phyloP scores from a whole-genome alignment of 2,329 filamentous ascomycete species.

The Pseudogymnoascus sp. region DNA sequence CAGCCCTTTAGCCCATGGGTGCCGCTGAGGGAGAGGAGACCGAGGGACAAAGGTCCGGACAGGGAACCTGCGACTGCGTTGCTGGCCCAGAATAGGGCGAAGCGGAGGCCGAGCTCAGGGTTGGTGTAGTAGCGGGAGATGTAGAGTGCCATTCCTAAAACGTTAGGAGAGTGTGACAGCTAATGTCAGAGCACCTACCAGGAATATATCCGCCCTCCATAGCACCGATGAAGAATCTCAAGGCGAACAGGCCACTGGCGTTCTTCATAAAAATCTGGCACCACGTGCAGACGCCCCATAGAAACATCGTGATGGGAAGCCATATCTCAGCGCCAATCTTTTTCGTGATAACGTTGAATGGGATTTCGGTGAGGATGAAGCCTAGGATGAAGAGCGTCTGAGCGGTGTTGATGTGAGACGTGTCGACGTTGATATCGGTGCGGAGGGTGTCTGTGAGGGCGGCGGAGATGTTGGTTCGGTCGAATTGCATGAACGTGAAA shows the following conservation, averaged over 20 bases:
- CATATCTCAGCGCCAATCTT: slow-evolving; percentile 25
- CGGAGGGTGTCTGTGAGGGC: slow-evolving; percentile 26
- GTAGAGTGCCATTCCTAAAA: slow-evolving; percentile 17
- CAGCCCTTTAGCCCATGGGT: slow-evolving; percentile 10
- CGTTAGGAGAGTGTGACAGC: not conserved
- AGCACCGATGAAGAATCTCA: slow-evolving; percentile 11
- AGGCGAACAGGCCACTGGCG: slow-evolving; percentile 1
- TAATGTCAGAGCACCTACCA: not conserved
- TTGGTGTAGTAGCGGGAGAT: slow-evolving; percentile 25
- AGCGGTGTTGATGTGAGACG: slow-evolving; percentile 26
- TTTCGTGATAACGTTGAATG: slow-evolving; percentile 29
- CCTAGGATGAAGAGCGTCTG: slow-evolving; percentile 27
- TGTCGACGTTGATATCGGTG: slow-evolving; percentile 24
- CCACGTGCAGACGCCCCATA: slow-evolving; percentile 13
- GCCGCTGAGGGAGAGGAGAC: slow-evolving; percentile 9
- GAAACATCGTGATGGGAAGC: slow-evolving; percentile 26
- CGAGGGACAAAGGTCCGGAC: slow-evolving; percentile 3
- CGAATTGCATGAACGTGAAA: slow-evolving; percentile 26
- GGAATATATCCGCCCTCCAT: slow-evolving; percentile 13
- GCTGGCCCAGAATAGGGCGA: slow-evolving; percentile 11
- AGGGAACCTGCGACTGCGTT: slow-evolving; percentile 10
- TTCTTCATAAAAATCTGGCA: slow-evolving; percentile 10
- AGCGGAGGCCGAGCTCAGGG: slow-evolving; percentile 19
- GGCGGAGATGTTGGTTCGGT: slow-evolving; percentile 25
- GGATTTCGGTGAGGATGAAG: slow-evolving; percentile 28